phyloP scores from a whole-genome alignment of 169 alveolate species.

The Eimeria sp. region DNA sequence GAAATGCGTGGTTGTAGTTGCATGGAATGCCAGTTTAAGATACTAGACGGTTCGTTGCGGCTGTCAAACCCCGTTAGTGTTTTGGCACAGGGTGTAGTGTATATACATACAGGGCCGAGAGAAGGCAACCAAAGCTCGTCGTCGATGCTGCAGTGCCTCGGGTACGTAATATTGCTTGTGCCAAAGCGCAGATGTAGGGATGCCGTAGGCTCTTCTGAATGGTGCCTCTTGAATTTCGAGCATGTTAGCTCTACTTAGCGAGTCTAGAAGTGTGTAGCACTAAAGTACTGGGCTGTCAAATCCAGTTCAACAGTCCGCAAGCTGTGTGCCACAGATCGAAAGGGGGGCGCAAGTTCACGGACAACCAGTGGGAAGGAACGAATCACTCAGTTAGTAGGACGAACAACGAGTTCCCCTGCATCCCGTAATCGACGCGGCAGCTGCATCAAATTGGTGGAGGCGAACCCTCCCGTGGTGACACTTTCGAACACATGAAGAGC shows the following conservation, averaged over 20 bases:
- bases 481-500: no score
- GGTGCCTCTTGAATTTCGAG: no score
- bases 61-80: neutral
- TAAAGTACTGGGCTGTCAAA: no score
- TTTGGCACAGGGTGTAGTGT: neutral
- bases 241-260: no score
- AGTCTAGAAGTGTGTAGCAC: no score
- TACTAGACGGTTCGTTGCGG: neutral
- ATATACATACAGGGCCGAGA: neutral
- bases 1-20: neutral
- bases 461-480: neutral
- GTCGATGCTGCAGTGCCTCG: neutral
- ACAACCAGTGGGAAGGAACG: neutral
- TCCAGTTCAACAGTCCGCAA: neutral
- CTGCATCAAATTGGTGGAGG: neutral
- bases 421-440: neutral
- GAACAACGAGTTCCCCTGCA: no score
- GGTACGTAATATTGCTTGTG: neutral
- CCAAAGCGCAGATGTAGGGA: neutral
- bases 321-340: neutral
- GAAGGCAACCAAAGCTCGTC: neutral
- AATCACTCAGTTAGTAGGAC: neutral
- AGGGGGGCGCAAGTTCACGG: neutral
- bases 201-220: neutral
- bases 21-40: neutral